Conservation (phyloP, 208 protist species). For the Vickermania ingenoplastis region DNA sequence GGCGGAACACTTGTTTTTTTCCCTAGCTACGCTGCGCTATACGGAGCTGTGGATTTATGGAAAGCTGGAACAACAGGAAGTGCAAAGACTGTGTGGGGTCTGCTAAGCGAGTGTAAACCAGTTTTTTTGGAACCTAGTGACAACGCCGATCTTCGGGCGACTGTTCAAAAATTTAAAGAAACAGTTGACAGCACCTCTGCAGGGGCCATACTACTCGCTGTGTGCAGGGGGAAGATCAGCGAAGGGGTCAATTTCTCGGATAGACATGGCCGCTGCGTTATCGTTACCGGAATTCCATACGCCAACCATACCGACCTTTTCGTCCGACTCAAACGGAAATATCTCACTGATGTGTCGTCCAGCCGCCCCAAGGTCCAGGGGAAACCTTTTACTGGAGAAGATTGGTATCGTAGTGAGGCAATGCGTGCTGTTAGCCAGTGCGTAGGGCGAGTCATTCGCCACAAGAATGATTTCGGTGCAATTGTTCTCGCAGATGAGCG, state of each 20-base stretch:
- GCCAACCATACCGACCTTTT: slow-evolving; percentile 86
- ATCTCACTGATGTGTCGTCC: slow-evolving; percentile 56
- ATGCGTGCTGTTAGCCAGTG: slow-evolving; percentile 96
- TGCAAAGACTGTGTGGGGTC: slow-evolving; percentile 60
- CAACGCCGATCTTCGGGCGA: slow-evolving; percentile 30
- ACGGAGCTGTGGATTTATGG: slow-evolving; percentile 69
- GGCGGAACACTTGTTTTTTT: slow-evolving; percentile 97
- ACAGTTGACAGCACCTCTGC: slow-evolving; percentile 40
- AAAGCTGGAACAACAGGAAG: slow-evolving; percentile 25
- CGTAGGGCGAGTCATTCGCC: slow-evolving; percentile 95
- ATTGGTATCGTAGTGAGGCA: slow-evolving; percentile 94
- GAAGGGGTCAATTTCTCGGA: slow-evolving; percentile 98
- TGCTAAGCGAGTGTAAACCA: slow-evolving; percentile 66
- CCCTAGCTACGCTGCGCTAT: slow-evolving; percentile 83
- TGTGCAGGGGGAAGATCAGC: slow-evolving; percentile 96
- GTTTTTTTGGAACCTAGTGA: slow-evolving; percentile 81
- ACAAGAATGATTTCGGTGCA: slow-evolving; percentile 94
- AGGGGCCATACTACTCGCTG: slow-evolving; percentile 92
- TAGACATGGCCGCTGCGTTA: slow-evolving; percentile 89
- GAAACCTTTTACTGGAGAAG: slow-evolving; percentile 75
- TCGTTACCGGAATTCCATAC: slow-evolving; percentile 93
- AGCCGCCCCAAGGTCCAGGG: slow-evolving; percentile 59
- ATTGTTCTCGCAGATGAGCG: slow-evolving; percentile 94
- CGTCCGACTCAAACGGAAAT: slow-evolving; percentile 73
- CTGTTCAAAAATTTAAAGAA: slow-evolving; percentile 63